Conservation (phyloP, 1,284 basidiomycete species). For the Cystobasidium pallidum region DNA sequence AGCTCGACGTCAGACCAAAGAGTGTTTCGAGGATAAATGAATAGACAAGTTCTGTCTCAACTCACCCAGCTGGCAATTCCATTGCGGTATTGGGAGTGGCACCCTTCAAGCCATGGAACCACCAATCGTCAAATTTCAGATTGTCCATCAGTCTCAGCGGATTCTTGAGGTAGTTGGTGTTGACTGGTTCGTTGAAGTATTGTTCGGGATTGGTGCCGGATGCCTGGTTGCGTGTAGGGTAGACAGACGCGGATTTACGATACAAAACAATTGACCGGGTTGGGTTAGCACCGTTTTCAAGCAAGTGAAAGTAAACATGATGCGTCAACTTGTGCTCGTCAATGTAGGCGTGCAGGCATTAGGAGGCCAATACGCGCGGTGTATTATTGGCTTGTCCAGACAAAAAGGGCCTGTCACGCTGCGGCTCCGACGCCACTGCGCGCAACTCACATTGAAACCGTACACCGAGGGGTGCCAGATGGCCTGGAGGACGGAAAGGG, state of each 20-base stretch:
- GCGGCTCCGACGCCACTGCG: not conserved
- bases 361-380: no score
- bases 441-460: constrained; percentile 37
- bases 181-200: constrained; percentile 33
- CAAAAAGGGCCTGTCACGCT: not conserved
- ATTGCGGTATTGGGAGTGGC: constrained; percentile 37
- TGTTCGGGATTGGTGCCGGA: constrained; percentile 33
- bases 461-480: constrained; percentile 38
- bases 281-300: not conserved
- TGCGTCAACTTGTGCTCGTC: not conserved
- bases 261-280: no score
- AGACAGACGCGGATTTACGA: not conserved
- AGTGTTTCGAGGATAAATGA: not conserved
- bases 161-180: constrained; percentile 33
- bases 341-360: no score
- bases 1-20: not conserved
- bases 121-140: constrained; percentile 42
- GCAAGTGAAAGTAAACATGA: not conserved
- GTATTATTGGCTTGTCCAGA: no score
- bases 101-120: constrained; percentile 41
- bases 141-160: constrained; percentile 30
- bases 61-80: constrained; percentile 44
- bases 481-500: constrained; percentile 21
- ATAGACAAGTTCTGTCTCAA: no score
- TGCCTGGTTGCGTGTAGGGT: constrained; percentile 20